Conservation (phyloP, 768 basidiomycete genomes). For the Russula brevipes region DNA sequence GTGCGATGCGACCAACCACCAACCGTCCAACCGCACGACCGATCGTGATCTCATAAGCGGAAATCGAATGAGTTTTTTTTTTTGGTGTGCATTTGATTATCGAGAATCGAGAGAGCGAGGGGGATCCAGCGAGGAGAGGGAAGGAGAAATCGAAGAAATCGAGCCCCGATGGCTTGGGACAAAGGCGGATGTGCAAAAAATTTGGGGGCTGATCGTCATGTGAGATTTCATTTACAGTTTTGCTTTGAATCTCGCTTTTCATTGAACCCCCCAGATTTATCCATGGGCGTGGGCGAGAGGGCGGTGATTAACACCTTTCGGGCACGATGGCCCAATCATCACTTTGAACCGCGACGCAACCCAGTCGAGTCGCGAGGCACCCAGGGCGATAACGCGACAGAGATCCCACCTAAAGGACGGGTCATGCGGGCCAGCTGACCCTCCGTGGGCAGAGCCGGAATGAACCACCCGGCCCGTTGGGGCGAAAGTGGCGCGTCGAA, state of each 20-base stretch:
- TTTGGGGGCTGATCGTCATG: slow-evolving; percentile 5
- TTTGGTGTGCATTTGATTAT: not conserved
- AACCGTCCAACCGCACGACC: not conserved
- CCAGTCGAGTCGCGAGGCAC: not conserved
- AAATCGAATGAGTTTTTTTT: not conserved
- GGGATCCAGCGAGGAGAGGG: no score
- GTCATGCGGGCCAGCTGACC: slow-evolving; percentile 5
- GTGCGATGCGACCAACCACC: no score
- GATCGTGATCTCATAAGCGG: not conserved
- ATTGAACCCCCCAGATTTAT: not conserved
- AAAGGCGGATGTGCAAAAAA: not conserved
- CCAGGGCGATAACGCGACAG: slow-evolving; percentile 20
- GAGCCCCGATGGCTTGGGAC: not conserved
- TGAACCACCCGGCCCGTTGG: slow-evolving; percentile 9
- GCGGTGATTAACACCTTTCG: slow-evolving; percentile 11
- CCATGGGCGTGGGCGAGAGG: not conserved
- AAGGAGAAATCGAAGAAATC: not conserved
- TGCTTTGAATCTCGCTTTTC: not conserved
- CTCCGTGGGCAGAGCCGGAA: not conserved
- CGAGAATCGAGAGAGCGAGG: not conserved
- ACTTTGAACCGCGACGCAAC: not conserved
- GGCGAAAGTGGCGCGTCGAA: slow-evolving; percentile 7
- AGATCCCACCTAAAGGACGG: not conserved
- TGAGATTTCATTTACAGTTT: not conserved
- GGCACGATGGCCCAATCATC: slow-evolving; percentile 3